These are phyloP conservation scores for Trypanosoma brucei DNA, from an alignment of 208 protist species.

Conservation along the genomic window DNA sequence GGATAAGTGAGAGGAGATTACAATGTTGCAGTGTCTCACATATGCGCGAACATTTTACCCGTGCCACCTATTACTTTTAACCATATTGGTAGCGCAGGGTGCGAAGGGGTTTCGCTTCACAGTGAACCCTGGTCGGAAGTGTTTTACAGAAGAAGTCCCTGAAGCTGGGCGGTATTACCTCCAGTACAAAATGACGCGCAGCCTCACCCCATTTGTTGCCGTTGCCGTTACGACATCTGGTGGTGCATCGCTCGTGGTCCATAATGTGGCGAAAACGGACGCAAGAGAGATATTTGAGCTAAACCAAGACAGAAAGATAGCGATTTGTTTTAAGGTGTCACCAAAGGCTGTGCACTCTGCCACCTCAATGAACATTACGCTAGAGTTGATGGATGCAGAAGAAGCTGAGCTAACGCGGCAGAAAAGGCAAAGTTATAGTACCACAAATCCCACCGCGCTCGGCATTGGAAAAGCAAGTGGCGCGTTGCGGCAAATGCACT, in stretches of 20 bases:
- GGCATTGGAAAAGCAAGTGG: conserved; percentile 51
- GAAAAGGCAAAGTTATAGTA: conserved; percentile 65
- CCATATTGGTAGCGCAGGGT: not conserved
- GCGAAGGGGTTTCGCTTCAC: conserved; percentile 56
- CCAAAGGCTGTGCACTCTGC: conserved; percentile 34
- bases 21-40: too few relatives aligned
- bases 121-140: conserved; percentile 50
- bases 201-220: conserved; percentile 57
- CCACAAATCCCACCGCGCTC: conserved; percentile 49
- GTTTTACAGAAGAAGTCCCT: conserved; percentile 52
- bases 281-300: conserved; percentile 48
- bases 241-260: conserved; percentile 50
- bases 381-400: conserved; percentile 61
- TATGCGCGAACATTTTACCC: too few relatives aligned
- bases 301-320: conserved; percentile 31
- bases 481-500: conserved; percentile 57
- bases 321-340: conserved; percentile 65
- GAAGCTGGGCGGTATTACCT: conserved; percentile 61
- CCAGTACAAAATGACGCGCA: conserved; percentile 66
- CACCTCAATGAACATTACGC: conserved; percentile 49
- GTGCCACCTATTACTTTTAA: too few relatives aligned
- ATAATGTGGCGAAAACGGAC: conserved; percentile 40
- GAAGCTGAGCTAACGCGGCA: conserved; percentile 66
- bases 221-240: conserved; percentile 45
- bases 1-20: too few relatives aligned